Evolutionary conservation across 495 filamentous ascomycete species (phyloP), one percentile per base, ranked within the genome.

Genomic region (Sporormia fimetaria): DNA sequence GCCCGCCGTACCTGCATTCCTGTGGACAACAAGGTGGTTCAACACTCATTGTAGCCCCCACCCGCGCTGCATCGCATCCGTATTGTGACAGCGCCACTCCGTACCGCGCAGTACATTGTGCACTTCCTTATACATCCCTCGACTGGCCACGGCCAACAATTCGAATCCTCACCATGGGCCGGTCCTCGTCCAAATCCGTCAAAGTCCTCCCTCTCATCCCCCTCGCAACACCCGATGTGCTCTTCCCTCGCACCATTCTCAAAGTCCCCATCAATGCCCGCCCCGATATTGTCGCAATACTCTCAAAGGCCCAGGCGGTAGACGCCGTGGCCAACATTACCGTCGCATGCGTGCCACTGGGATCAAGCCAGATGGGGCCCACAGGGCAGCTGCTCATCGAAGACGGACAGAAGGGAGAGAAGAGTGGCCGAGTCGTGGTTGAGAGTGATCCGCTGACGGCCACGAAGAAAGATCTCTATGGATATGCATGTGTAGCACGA

Each of bases 321-420:
- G 76, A 71, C 24, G 71, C 75, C 6, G 78, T 79, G 33, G 74
- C 72, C 43, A 59, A 70, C 39, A 73, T 90, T 44, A 75, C 77
- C 26, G 75, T 94, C 48, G 80, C 77, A 43, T 94, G 87, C 61
- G 70, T 93, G 48, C 87, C 87, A 24, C 68, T 92, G 37, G 73
- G 66, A 38, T 87, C 81, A 9, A 74, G 78, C 11, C 64, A 76
- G 12, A 63, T 92, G 17, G 76, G 73, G 40, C 66, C 66, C 21
- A 70, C 80, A 49, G 84, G 85, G 39, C 76, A 85, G 60, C 67
- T 71, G 34, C 68, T 90, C 22, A 67, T 86, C 29, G 68, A 75
- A 39, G 66, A 69, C 39, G 70, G 61, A 34, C 63, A 63, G 41
- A 23, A 69, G 23, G 58, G 60, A 18, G 49, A 59, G 17, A 53